phyloP scores from a whole-genome alignment of 116 monocot genomes.

The Phalaenopsis hybrid region DNA sequence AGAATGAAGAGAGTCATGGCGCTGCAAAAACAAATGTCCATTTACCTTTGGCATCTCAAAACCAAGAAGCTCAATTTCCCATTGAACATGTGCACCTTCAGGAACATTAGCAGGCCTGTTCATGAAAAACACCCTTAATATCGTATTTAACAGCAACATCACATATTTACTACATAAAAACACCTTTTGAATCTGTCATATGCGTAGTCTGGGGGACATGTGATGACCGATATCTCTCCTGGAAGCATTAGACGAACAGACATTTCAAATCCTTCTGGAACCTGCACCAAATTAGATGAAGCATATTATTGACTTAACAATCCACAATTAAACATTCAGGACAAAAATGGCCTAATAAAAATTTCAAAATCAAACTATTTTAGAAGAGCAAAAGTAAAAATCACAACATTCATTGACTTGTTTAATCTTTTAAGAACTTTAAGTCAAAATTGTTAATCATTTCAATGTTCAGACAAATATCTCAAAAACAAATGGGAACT shows the following conservation, averaged over 20 bases:
- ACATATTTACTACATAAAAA: background rate
- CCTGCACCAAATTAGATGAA: conserved; percentile 32
- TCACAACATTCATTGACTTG: background rate
- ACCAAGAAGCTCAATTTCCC: conserved; percentile 92
- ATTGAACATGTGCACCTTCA: conserved; percentile 83
- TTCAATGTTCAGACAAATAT: background rate
- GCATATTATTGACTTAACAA: background rate
- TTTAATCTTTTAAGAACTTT: background rate
- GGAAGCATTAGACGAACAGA: conserved; percentile 91
- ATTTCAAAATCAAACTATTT: background rate
- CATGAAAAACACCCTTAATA: conserved; percentile 3
- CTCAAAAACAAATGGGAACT: background rate
- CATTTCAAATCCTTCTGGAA: conserved; percentile 97
- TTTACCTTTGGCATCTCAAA: conserved; percentile 94
- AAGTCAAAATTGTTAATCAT: no score
- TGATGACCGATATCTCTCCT: conserved; percentile 75
- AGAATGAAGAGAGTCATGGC: background rate
- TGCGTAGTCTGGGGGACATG: conserved; percentile 96
- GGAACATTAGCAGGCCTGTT: conserved; percentile 71
- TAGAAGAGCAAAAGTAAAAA: background rate
- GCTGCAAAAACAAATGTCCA: background rate
- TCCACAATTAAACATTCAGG: background rate
- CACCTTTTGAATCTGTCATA: conserved; percentile 89
- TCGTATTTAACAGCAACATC: background rate
- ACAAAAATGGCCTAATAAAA: background rate